phyloP scores from a whole-genome alignment of 2,329 filamentous ascomycete species.

The Malbranchea cinnamomea region DNA sequence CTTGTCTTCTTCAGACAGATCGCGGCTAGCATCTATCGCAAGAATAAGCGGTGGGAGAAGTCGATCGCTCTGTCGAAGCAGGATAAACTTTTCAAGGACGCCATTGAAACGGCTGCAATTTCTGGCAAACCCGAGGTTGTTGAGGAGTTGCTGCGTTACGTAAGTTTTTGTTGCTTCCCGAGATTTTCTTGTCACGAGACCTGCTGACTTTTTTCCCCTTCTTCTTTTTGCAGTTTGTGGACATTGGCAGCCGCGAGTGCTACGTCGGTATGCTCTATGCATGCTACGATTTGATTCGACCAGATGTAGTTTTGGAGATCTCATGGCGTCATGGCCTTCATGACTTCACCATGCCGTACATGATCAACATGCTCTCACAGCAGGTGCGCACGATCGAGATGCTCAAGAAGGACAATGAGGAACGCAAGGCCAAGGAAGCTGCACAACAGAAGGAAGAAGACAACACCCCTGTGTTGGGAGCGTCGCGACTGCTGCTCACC shows the following conservation, averaged over 20 bases:
- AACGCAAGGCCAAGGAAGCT: conserved; percentile 57
- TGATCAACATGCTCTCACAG: conserved; percentile 95
- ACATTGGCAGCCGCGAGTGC: conserved; percentile 97
- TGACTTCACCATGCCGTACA: conserved; percentile 99
- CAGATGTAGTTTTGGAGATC: conserved; percentile 84
- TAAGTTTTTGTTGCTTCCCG: conserved; percentile 46
- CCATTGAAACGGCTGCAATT: conserved; percentile 91
- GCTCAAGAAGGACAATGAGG: conserved; percentile 92
- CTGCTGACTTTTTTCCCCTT: conserved; percentile 20
- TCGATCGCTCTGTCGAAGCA: conserved; percentile 96
- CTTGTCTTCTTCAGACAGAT: conserved; percentile 99
- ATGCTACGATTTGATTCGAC: conserved; percentile 91
- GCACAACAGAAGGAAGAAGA: conserved; percentile 82
- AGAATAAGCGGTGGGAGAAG: conserved; percentile 99
- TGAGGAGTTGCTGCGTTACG: conserved; percentile 89
- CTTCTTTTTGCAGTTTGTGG: conserved; percentile 61
- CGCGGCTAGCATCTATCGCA: conserved; percentile 94
- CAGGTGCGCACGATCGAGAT: conserved; percentile 72
- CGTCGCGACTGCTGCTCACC: conserved; percentile 84
- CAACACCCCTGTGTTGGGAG: conserved; percentile 82
- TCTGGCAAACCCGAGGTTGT: conserved; percentile 84
- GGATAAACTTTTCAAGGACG: conserved; percentile 98
- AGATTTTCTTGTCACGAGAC: too few relatives aligned
- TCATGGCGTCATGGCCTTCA: conserved; percentile 91
- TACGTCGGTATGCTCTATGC: conserved; percentile 99